Conservation (phyloP, 1,139 yeast genomes). For the Taiozyma sp. region DNA sequence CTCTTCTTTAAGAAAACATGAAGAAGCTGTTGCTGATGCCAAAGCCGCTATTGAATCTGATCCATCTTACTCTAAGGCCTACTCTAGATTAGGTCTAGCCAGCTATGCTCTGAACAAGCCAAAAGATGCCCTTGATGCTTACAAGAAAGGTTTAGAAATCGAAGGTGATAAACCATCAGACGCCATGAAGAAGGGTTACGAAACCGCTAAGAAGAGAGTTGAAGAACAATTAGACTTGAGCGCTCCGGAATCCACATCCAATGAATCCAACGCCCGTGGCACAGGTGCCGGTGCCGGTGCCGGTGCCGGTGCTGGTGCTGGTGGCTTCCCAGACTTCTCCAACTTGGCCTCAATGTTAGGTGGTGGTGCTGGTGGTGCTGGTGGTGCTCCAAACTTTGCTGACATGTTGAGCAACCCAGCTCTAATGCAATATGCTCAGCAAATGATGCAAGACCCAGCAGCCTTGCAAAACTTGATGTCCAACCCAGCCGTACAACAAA, state of each 20-base stretch:
- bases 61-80: slow-evolving; percentile 84
- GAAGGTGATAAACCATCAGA: slow-evolving; percentile 86
- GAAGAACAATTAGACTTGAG: slow-evolving; percentile 59
- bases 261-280: slow-evolving; percentile 27
- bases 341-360: slow-evolving; percentile 48
- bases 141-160: slow-evolving; percentile 76
- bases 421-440: slow-evolving; percentile 89
- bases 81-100: slow-evolving; percentile 93
- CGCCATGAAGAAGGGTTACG: slow-evolving; percentile 91
- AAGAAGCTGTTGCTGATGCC: slow-evolving; percentile 80
- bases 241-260: slow-evolving; percentile 4
- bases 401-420: slow-evolving; percentile 85
- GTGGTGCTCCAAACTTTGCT: slow-evolving; percentile 52
- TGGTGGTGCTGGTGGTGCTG: slow-evolving; percentile 55
- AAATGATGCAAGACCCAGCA: slow-evolving; percentile 85
- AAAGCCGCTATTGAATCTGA: slow-evolving; percentile 72
- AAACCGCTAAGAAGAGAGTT: slow-evolving; percentile 84
- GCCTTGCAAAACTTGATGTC: slow-evolving; percentile 74
- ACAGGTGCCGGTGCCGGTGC: slow-evolving; percentile 26
- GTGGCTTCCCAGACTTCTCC: slow-evolving; percentile 71
- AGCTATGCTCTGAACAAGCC: slow-evolving; percentile 87
- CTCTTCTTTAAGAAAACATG: slow-evolving; percentile 72
- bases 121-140: slow-evolving; percentile 86
- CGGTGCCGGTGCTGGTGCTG: slow-evolving; percentile 31
- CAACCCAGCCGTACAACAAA: slow-evolving; percentile 73